Conservation (phyloP, 192 early-diverging fungal genomes). For the Diversispora eburnea region DNA sequence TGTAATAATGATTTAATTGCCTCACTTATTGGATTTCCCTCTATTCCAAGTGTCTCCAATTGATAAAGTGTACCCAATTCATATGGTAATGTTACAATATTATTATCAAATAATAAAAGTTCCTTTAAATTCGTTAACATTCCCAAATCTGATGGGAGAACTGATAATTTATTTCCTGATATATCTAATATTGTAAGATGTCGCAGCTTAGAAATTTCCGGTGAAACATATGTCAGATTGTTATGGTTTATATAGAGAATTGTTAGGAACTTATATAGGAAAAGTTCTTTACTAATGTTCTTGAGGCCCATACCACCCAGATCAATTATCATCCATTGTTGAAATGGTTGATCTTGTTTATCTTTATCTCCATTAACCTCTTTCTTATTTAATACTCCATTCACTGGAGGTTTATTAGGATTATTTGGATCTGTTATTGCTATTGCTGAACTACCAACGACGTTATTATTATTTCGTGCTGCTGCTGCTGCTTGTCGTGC, state of each 20-base stretch:
- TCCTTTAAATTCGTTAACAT: slow-evolving; percentile 77
- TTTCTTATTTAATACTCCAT: slow-evolving; percentile 45
- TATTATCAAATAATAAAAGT: slow-evolving; percentile 89
- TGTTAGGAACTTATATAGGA: slow-evolving; percentile 83
- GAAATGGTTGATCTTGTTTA: slow-evolving; percentile 31
- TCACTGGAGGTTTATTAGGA: slow-evolving; percentile 44
- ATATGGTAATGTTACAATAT: slow-evolving; percentile 73
- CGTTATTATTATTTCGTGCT: slow-evolving; percentile 54
- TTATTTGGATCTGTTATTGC: slow-evolving; percentile 58
- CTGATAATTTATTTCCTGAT: slow-evolving; percentile 82
- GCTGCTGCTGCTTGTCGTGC: slow-evolving; percentile 84
- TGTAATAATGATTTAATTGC: slow-evolving; percentile 74
- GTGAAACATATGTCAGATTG: slow-evolving; percentile 73
- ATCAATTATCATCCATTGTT: slow-evolving; percentile 85
- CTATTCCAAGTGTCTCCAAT: slow-evolving; percentile 86
- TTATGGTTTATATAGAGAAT: slow-evolving; percentile 96
- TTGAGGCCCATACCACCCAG: slow-evolving; percentile 94
- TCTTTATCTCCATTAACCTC: slow-evolving; percentile 30
- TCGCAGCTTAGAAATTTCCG: slow-evolving; percentile 63
- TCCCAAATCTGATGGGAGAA: slow-evolving; percentile 85
- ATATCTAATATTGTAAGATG: slow-evolving; percentile 76
- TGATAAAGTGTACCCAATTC: slow-evolving; percentile 90
- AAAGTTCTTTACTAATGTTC: slow-evolving; percentile 71
- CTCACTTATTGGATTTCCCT: slow-evolving; percentile 91
- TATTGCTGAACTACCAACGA: slow-evolving; percentile 43